phyloP scores from a whole-genome alignment of 2,329 filamentous ascomycete species.

The Orbilia quercus region DNA sequence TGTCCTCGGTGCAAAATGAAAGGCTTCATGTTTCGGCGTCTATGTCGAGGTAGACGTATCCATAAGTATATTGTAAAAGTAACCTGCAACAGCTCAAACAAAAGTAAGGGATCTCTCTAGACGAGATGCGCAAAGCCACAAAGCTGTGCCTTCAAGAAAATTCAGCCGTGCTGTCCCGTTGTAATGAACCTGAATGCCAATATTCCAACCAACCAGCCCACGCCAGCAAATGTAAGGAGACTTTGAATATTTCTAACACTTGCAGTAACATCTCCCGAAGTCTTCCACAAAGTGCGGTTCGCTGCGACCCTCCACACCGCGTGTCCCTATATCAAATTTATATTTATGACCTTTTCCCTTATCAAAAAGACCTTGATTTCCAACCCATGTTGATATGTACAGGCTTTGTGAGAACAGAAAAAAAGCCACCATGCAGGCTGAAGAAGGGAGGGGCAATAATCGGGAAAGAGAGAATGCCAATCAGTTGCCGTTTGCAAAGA shows the following conservation, averaged over 20 bases:
- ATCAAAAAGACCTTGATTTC: slow-evolving; percentile 28
- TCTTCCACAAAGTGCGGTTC: not conserved
- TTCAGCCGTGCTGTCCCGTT: too few relatives aligned
- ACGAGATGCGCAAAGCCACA: not conserved
- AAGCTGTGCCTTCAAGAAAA: too few relatives aligned
- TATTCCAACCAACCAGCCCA: too few relatives aligned
- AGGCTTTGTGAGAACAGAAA: slow-evolving; percentile 20
- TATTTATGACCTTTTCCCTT: slow-evolving; percentile 28
- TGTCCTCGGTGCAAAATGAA: too few relatives aligned
- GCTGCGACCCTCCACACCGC: not conserved
- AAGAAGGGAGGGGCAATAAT: slow-evolving; percentile 55
- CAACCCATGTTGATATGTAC: slow-evolving; percentile 39
- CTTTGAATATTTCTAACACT: slow-evolving; percentile 17
- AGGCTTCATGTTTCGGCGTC: too few relatives aligned
- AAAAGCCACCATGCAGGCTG: slow-evolving; percentile 27
- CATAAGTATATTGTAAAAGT: too few relatives aligned
- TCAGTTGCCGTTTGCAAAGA: slow-evolving; percentile 55
- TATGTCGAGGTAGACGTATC: too few relatives aligned
- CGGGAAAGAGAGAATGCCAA: slow-evolving; percentile 56
- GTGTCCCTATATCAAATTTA: not conserved
- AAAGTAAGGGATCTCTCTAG: not conserved
- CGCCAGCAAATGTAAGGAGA: too few relatives aligned
- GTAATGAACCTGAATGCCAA: too few relatives aligned
- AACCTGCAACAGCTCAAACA: not conserved
- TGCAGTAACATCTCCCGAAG: slow-evolving; percentile 10